phyloP scores from a whole-genome alignment of 495 filamentous ascomycete genomes.

The Xylaria nigripes region DNA sequence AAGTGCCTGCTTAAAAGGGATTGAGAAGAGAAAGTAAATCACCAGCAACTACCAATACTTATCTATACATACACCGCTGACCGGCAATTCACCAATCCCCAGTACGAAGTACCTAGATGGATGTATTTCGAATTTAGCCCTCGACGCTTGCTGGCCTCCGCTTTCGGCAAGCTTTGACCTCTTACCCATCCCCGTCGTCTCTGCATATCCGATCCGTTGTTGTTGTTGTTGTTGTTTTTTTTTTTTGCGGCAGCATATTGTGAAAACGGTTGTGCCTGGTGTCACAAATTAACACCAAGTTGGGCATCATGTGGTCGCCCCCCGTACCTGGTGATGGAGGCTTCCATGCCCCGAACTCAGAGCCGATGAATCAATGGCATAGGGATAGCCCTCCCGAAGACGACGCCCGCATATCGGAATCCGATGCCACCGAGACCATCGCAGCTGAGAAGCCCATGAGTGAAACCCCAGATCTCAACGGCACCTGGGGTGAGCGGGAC shows the following conservation, averaged over 20 bases:
- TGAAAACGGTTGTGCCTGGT: not conserved
- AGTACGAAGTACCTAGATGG: too few relatives aligned
- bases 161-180: too few relatives aligned
- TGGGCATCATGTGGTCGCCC: constrained; percentile 16
- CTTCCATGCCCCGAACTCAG: constrained; percentile 14
- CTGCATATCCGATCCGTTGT: too few relatives aligned
- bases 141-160: constrained; percentile 18
- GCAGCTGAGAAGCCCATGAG: not conserved
- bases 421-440: constrained; percentile 4
- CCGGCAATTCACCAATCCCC: too few relatives aligned
- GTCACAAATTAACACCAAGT: not conserved
- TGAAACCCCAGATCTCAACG: constrained; percentile 27
- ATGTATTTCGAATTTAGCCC: too few relatives aligned
- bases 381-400: constrained; percentile 11
- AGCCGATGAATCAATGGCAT: constrained; percentile 20
- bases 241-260: too few relatives aligned
- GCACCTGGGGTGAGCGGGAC: constrained; percentile 72
- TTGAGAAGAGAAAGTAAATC: too few relatives aligned
- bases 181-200: too few relatives aligned
- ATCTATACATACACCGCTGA: too few relatives aligned
- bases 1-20: too few relatives aligned
- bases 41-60: too few relatives aligned
- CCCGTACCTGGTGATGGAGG: constrained; percentile 8
- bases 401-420: not conserved
- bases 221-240: too few relatives aligned